A percentile compares a stretch with the other conserved stretches of the same genome.
Evolutionary conservation across 1,284 basidiomycete genomes (phyloP).

Genomic region (Malassezia sp.): DNA sequence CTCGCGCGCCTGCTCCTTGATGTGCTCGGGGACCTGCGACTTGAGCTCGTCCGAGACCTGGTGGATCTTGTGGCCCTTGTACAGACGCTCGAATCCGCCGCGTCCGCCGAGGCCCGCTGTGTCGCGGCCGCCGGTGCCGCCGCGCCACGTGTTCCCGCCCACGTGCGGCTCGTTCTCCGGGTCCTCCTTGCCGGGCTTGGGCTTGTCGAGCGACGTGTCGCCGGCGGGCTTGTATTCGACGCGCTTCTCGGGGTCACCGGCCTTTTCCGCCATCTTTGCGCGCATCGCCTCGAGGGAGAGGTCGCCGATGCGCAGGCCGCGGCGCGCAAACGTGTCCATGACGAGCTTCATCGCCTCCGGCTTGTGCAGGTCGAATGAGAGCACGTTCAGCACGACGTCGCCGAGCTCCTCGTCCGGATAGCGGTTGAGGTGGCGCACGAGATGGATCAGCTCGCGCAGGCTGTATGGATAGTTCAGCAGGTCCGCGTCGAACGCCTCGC

Average conservation of each 20-base stretch:
- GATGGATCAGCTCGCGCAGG: conserved; percentile 46
- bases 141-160: conserved; percentile 48
- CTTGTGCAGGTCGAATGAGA: conserved; percentile 46
- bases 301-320: conserved; percentile 32
- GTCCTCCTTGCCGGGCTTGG: conserved; percentile 46
- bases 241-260: conserved; percentile 15
- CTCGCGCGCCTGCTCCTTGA: conserved; percentile 44
- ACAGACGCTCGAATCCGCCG: conserved; percentile 39
- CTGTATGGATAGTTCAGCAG: conserved; percentile 46
- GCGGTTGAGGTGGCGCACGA: conserved; percentile 45
- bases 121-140: conserved; percentile 46
- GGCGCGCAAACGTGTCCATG: conserved; percentile 30
- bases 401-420: conserved; percentile 45
- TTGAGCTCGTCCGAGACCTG: conserved; percentile 45
- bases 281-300: conserved; percentile 33
- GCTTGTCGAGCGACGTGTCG: conserved; percentile 31
- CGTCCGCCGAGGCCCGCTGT: conserved; percentile 46
- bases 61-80: conserved; percentile 43
- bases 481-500: conserved; percentile 43
- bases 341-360: conserved; percentile 46
- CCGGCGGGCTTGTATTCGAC: conserved; percentile 25
- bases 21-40: conserved; percentile 43
- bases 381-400: conserved; percentile 45
- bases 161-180: conserved; percentile 40
- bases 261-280: conserved; percentile 18